Base-by-base conservation (phyloP, 2,329 filamentous ascomycete species). In the Talaromyces sp. region DNA sequence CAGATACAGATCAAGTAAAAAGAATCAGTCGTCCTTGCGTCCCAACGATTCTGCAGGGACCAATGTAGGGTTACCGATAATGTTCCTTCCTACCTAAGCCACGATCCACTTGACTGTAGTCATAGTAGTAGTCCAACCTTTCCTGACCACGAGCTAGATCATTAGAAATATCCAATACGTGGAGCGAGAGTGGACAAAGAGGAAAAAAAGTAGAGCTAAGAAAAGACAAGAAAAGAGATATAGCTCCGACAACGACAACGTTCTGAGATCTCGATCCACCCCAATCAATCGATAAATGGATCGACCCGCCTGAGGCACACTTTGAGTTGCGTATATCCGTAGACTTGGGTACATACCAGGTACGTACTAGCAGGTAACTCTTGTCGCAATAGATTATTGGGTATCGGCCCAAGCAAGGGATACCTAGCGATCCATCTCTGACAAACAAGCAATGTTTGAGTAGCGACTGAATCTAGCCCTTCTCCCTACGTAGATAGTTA, bases 1-100 rank as follows among this genome's bases (percentile, higher is more conserved):
- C 11, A 10, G 2, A 11, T 11, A 50, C 15, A 31, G 25, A 10
- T 19, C 7, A 54, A 15, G 27, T 19, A 54, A 27, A 22, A 59
- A n/a, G 25, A 19, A 61, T 39, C 41, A 27, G 35, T 62, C 37
- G 37, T 62, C 60, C 60, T 54, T 62, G 60, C 60, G 60, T 62
- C 47, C 35, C 19, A 35, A 54, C 2, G 50, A 54, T 19, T 33
- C 27, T 52, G 59, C 60, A 52, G 45, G 60, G 22, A 41, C 59
- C 25, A 52, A 56, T 37, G 52, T 37, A 56, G 52, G 52, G 33
- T 56, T 37, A 37, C 15, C 10, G 52, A 25, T 25, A 56, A 25
- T 33, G 52, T 25, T 37, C 10, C n/a, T 39, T 25, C 10, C 3
- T 11, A 17, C 25, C 49, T 27, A 52, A 17, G 27, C 9, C 3